These are phyloP conservation scores for Fusarium brevicatenulatum DNA, from an alignment of 2,329 filamentous ascomycete genomes.

Conservation along the genomic window DNA sequence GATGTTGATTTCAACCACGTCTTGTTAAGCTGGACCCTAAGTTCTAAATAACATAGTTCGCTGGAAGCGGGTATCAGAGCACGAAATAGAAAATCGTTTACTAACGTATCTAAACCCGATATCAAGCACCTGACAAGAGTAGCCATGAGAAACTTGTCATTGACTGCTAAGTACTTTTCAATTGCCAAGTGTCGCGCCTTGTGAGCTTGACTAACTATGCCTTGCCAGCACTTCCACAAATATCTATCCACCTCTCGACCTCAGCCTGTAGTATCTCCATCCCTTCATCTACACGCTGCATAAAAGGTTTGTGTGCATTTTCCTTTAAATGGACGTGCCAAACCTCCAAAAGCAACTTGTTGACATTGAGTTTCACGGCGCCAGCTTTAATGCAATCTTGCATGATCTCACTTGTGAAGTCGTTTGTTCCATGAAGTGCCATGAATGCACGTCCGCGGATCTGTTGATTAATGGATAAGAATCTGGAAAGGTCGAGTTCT, in stretches of 20 bases:
- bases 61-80: not conserved
- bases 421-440: slow-evolving; percentile 68
- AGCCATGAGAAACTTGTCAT: too few species aligned
- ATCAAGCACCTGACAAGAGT: accelerated
- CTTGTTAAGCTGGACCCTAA: not conserved
- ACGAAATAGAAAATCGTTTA: not conserved
- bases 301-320: slow-evolving; percentile 5
- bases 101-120: too few species aligned
- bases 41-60: not conserved
- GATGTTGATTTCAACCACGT: not conserved
- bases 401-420: slow-evolving; percentile 62
- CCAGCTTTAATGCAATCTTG: slow-evolving; percentile 61
- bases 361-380: slow-evolving; percentile 68
- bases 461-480: slow-evolving; percentile 49
- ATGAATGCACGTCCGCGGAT: slow-evolving; percentile 53
- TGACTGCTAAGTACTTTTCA: not conserved
- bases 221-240: slow-evolving; percentile 32
- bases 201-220: not conserved
- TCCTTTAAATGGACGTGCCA: slow-evolving; percentile 19
- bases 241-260: slow-evolving; percentile 34
- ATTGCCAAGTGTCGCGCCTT: not conserved
- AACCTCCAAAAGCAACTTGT: slow-evolving; percentile 59
- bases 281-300: slow-evolving; percentile 23
- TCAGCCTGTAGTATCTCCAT: slow-evolving; percentile 25
- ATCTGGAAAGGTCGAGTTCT: slow-evolving; percentile 62